Evolutionary conservation across 2,329 filamentous ascomycete species (phyloP).

Genomic region (Talaromyces sp.): DNA sequence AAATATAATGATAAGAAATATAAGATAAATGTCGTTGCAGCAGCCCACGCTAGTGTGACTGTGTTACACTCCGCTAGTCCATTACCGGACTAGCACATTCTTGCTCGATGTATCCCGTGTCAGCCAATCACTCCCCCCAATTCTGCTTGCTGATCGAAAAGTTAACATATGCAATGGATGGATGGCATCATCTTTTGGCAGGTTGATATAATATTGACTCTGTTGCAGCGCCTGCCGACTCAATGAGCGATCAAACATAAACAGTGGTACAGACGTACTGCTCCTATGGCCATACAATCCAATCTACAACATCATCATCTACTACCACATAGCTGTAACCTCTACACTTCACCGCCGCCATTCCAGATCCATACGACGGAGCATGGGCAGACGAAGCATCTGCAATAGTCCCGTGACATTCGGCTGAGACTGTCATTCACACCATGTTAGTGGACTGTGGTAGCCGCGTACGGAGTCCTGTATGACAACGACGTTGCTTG

Average conservation of each 20-base stretch:
- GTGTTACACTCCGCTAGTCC: constrained; percentile 5
- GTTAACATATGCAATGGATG: background rate
- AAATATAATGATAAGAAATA: no score
- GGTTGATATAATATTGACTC: no score
- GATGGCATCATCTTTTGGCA: background rate
- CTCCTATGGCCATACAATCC: background rate
- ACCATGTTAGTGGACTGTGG: background rate
- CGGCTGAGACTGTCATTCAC: background rate
- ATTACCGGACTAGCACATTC: background rate
- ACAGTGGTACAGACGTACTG: background rate
- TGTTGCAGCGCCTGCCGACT: no score
- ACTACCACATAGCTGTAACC: background rate
- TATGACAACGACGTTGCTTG: constrained; percentile 1
- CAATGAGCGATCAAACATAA: no score
- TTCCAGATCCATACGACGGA: background rate
- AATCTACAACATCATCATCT: background rate
- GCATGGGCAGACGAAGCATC: background rate
- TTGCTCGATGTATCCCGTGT: background rate
- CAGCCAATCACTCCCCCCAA: background rate
- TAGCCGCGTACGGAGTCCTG: background rate
- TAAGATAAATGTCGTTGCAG: background rate
- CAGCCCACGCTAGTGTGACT: background rate
- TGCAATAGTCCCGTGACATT: background rate
- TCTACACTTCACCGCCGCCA: background rate
- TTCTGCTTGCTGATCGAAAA: background rate